A percentile compares a stretch with the other conserved stretches of the same genome.
Conservation (phyloP, 345 rosid species). For the Firmiana major region DNA sequence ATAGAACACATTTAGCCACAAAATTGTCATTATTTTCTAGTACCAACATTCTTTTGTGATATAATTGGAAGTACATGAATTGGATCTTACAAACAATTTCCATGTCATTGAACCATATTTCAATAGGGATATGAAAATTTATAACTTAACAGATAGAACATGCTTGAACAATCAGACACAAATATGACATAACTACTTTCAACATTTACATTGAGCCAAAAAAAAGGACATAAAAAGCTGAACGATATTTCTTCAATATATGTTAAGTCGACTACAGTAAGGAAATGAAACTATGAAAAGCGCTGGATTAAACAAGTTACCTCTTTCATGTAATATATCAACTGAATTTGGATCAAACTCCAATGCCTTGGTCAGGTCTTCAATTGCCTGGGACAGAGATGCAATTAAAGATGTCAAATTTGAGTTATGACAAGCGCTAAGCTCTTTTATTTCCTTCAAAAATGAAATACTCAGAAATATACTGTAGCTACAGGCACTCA, state of each 20-base stretch:
- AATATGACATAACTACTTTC: not conserved
- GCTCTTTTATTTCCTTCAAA: not conserved
- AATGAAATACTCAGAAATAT: not conserved
- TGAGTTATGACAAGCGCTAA: not conserved
- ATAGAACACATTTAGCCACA: not conserved
- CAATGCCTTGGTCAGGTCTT: constrained; percentile 85
- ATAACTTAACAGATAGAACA: not conserved
- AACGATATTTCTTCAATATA: no score
- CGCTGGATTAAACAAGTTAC: constrained; percentile 35
- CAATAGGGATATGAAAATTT: not conserved
- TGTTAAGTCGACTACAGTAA: not conserved
- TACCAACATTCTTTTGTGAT: not conserved
- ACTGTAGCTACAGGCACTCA: constrained; percentile 16
- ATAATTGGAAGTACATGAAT: not conserved
- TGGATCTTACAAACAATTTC: not conserved
- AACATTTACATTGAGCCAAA: not conserved
- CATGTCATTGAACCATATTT: not conserved
- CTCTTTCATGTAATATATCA: constrained; percentile 93
- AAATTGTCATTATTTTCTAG: not conserved
- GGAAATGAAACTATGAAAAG: not conserved
- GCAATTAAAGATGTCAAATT: not conserved
- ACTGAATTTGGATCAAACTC: constrained; percentile 82
- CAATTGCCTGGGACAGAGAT: constrained; percentile 62
- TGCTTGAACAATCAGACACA: not conserved
- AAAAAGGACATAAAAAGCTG: not conserved